Evolutionary conservation across 192 early-diverging fungal species (phyloP).

Genomic region (Gigaspora rosea): DNA sequence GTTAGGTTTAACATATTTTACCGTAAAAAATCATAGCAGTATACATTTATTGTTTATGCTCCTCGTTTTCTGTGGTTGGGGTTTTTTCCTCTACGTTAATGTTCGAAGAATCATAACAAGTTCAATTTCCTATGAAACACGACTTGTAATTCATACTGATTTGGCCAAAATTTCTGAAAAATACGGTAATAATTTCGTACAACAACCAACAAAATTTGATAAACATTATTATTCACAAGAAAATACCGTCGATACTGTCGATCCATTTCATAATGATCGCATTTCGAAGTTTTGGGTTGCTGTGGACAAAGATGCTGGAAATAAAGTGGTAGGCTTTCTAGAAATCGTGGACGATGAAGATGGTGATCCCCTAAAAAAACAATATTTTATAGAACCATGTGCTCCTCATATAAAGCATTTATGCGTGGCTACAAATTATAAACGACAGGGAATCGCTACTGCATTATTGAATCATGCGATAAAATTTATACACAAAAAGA

Average conservation of each 20-base stretch:
- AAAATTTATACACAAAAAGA: not conserved
- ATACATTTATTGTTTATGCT: not conserved
- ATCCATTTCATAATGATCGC: not conserved
- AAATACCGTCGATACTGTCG: not conserved
- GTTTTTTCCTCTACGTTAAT: conserved; percentile 10
- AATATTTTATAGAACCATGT: not conserved
- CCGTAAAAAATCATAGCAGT: not conserved
- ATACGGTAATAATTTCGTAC: not conserved
- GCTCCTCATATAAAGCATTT: conserved; percentile 1
- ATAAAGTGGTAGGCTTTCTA: conserved; percentile 9
- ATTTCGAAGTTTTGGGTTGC: conserved; percentile 21
- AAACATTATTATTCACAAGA: not conserved
- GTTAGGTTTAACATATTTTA: conserved; percentile 7
- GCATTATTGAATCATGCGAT: conserved; percentile 8
- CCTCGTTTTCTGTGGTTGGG: not conserved
- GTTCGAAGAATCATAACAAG: not conserved
- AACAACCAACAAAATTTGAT: not conserved
- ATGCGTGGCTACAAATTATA: conserved; percentile 2
- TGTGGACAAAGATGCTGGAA: conserved; percentile 15
- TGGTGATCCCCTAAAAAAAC: not conserved
- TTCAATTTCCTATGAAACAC: not conserved
- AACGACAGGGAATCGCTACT: conserved; percentile 12
- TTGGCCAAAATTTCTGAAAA: not conserved
- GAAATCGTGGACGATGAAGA: not conserved
- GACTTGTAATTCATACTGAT: not conserved